These are phyloP conservation scores for Neurospora sublineolata DNA, from an alignment of 495 filamentous ascomycete genomes.

Conservation along the genomic window DNA sequence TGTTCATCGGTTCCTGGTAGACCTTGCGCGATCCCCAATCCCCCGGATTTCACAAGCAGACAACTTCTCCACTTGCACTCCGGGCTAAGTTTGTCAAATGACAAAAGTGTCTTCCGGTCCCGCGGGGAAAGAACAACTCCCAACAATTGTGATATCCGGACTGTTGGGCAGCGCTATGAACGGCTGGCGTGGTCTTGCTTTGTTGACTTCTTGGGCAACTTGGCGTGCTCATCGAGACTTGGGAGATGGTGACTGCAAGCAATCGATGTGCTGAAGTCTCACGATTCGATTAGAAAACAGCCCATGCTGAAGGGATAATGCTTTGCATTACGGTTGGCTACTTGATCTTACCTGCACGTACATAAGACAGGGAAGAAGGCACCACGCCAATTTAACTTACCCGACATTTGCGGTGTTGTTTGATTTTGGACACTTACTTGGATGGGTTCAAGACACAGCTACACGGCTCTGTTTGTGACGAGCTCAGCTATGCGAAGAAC, in stretches of 20 bases:
- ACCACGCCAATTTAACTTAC: not conserved
- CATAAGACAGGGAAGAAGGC: not conserved
- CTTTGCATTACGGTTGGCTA: not conserved
- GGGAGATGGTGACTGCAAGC: not conserved
- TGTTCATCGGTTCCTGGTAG: not conserved
- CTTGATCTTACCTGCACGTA: not conserved
- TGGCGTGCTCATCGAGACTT: not conserved
- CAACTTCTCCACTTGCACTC: not conserved
- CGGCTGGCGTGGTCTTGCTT: not conserved
- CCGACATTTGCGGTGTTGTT: not conserved
- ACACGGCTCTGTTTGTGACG: not conserved
- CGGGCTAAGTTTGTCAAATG: not conserved
- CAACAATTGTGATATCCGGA: not conserved
- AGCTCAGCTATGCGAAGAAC: not conserved
- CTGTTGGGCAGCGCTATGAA: not conserved
- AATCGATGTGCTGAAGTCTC: not conserved
- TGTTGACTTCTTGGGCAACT: not conserved
- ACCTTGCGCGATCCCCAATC: not conserved
- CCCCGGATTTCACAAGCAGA: not conserved
- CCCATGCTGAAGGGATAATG: not conserved
- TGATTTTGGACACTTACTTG: not conserved
- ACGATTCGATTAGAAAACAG: not conserved
- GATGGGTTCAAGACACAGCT: not conserved
- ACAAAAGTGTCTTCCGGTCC: not conserved
- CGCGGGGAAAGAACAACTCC: not conserved